A percentile compares a stretch with the other conserved stretches of the same genome.
These are phyloP conservation scores for Endoconidiophora laricicola DNA, from an alignment of 2,329 filamentous ascomycete genomes.

Conservation along the genomic window DNA sequence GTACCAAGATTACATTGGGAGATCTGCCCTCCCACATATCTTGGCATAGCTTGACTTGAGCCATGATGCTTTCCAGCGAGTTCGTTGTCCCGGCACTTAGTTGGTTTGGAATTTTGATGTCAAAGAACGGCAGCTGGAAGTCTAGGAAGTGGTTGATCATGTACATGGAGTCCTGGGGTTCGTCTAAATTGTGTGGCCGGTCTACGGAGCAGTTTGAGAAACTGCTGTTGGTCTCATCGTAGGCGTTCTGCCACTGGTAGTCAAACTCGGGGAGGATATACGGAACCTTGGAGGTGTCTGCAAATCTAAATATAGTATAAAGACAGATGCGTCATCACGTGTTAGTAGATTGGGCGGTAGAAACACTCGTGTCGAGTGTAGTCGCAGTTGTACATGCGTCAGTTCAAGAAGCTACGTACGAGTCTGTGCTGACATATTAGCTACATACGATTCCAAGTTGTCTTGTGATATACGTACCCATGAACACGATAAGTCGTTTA, in stretches of 20 bases:
- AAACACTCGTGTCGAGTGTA: neutral
- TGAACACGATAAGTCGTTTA: slow-evolving; percentile 53
- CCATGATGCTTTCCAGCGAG: slow-evolving; percentile 14
- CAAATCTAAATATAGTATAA: slow-evolving; percentile 19
- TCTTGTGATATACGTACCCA: slow-evolving; percentile 30
- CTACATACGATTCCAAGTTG: neutral
- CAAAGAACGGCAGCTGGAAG: slow-evolving; percentile 17
- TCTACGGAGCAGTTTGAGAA: slow-evolving; percentile 51
- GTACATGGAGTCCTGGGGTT: slow-evolving; percentile 22
- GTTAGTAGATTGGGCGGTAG: neutral
- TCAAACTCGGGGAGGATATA: slow-evolving; percentile 49
- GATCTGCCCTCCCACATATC: slow-evolving; percentile 15
- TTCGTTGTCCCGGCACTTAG: slow-evolving; percentile 11
- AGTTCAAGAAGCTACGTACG: neutral
- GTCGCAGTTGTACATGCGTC: too few species aligned
- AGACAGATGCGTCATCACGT: too few species aligned
- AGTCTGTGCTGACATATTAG: neutral
- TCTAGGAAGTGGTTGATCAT: slow-evolving; percentile 27
- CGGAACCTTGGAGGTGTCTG: slow-evolving; percentile 31
- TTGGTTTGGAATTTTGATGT: slow-evolving; percentile 17
- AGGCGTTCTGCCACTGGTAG: slow-evolving; percentile 59
- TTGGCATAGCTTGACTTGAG: slow-evolving; percentile 18
- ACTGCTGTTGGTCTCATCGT: slow-evolving; percentile 39
- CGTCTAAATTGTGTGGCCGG: slow-evolving; percentile 33
- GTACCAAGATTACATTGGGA: slow-evolving; percentile 22